These are phyloP conservation scores for Capronia coronata DNA, from an alignment of 2,329 filamentous ascomycete species.

Conservation along the genomic window DNA sequence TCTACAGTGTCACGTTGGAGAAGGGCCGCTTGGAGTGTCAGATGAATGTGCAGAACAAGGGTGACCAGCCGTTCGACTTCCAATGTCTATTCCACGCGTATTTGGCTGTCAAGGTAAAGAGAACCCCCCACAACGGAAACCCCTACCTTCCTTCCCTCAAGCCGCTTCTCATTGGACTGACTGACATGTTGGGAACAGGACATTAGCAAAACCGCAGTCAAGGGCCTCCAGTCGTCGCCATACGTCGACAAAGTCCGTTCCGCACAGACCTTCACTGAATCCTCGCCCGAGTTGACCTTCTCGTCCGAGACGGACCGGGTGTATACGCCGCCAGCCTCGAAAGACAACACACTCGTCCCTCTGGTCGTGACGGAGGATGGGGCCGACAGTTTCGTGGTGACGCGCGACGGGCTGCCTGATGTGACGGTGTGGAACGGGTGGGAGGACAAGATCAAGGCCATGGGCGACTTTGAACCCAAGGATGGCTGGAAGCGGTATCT, in stretches of 20 bases:
- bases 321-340: slow-evolving; percentile 60
- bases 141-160: no score
- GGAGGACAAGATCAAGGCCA: slow-evolving; percentile 72
- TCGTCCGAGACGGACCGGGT: slow-evolving; percentile 78
- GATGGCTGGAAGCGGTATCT: slow-evolving; percentile 90
- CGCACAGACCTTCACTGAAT: slow-evolving; percentile 57
- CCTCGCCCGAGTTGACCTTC: slow-evolving; percentile 60
- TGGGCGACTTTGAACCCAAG: slow-evolving; percentile 82
- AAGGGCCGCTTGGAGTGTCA: slow-evolving; percentile 69
- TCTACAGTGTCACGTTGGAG: slow-evolving; percentile 85
- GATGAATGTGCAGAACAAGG: slow-evolving; percentile 84
- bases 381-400: slow-evolving; percentile 62
- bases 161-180: no score
- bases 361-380: slow-evolving; percentile 58
- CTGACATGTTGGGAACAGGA: slow-evolving; percentile 52
- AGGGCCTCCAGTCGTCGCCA: slow-evolving; percentile 66
- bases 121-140: not conserved
- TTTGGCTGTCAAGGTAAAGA: slow-evolving; percentile 66
- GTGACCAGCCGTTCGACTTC: slow-evolving; percentile 75
- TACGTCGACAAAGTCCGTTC: slow-evolving; percentile 81
- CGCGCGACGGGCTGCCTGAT: slow-evolving; percentile 77
- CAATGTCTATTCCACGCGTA: slow-evolving; percentile 91
- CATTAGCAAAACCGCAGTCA: slow-evolving; percentile 64
- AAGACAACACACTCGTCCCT: slow-evolving; percentile 46
- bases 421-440: slow-evolving; percentile 98